phyloP scores from a whole-genome alignment of 805 yeast species.

The Myxozyma neglecta region DNA sequence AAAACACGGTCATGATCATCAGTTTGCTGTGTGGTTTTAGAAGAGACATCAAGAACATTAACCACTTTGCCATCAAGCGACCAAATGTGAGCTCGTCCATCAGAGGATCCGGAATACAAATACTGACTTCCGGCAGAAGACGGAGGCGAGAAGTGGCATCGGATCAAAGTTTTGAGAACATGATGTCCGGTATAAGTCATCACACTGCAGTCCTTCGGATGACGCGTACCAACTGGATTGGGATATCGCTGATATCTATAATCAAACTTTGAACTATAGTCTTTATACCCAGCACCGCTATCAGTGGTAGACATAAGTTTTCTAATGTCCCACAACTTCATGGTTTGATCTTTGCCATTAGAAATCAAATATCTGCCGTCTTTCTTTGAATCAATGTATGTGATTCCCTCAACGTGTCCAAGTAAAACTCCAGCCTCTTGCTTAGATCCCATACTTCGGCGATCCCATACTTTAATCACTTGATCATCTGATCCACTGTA shows the following conservation, averaged over 20 bases:
- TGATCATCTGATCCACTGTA: constrained; percentile 55
- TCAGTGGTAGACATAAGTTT: constrained; percentile 24
- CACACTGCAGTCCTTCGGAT: constrained; percentile 36
- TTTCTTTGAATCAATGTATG: constrained; percentile 35
- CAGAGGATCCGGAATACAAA: constrained; percentile 38
- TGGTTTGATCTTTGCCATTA: constrained; percentile 38
- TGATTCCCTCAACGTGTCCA: constrained; percentile 40
- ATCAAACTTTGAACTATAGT: constrained; percentile 30
- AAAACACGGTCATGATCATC: constrained; percentile 1
- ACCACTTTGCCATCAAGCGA: constrained; percentile 37
- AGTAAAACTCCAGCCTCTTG: constrained; percentile 35
- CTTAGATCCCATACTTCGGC: constrained; percentile 28
- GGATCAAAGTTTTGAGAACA: constrained; percentile 36
- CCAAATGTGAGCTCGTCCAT: constrained; percentile 37
- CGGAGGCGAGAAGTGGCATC: constrained; percentile 38
- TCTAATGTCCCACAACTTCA: constrained; percentile 40
- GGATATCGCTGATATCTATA: constrained; percentile 34
- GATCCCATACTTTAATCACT: constrained; percentile 53
- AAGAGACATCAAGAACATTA: constrained; percentile 16
- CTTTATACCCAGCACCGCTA: constrained; percentile 9
- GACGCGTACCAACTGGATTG: constrained; percentile 30
- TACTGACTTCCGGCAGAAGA: constrained; percentile 35
- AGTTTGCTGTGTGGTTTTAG: neutral
- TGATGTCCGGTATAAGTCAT: constrained; percentile 39
- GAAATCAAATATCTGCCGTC: constrained; percentile 37